Evolutionary conservation across 352 stramenopile genomes (phyloP).

Genomic region (Poterioochromonas sp.): DNA sequence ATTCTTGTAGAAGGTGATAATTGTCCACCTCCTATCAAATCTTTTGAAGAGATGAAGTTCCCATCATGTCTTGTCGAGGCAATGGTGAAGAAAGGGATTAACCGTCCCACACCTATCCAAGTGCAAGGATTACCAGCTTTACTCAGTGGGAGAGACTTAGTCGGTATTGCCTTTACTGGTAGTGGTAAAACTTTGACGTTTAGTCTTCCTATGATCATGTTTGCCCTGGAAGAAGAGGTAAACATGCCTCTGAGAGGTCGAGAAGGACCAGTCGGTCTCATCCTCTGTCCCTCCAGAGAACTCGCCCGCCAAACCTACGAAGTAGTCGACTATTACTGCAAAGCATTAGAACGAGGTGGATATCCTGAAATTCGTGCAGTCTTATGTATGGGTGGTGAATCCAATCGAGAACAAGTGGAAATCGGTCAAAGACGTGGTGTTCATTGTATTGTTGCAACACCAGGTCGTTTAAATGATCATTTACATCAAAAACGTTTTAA

Average conservation of each 20-base stretch:
- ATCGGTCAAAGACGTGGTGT: constrained; percentile 63
- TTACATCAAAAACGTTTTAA: constrained; percentile 87
- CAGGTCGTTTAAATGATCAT: constrained; percentile 84
- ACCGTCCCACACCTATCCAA: constrained; percentile 88
- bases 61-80: constrained; percentile 76
- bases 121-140: constrained; percentile 80
- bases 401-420: constrained; percentile 79
- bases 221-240: constrained; percentile 79
- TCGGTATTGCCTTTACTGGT: constrained; percentile 94
- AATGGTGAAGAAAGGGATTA: constrained; percentile 87
- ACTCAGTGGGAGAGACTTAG: constrained; percentile 92
- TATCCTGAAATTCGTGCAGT: constrained; percentile 74
- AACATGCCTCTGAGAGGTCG: constrained; percentile 48
- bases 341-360: constrained; percentile 53
- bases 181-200: constrained; percentile 98
- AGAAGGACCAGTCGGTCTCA: constrained; percentile 92
- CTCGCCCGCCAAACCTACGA: constrained; percentile 95
- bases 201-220: constrained; percentile 88
- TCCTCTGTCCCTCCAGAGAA: constrained; percentile 90
- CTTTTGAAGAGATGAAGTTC: constrained; percentile 94
- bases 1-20: constrained; percentile 92
- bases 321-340: constrained; percentile 84
- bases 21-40: constrained; percentile 87
- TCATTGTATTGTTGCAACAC: constrained; percentile 75
- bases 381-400: constrained; percentile 89